Conservation (phyloP, 768 basidiomycete species). For the Solioccasus polychromus region DNA sequence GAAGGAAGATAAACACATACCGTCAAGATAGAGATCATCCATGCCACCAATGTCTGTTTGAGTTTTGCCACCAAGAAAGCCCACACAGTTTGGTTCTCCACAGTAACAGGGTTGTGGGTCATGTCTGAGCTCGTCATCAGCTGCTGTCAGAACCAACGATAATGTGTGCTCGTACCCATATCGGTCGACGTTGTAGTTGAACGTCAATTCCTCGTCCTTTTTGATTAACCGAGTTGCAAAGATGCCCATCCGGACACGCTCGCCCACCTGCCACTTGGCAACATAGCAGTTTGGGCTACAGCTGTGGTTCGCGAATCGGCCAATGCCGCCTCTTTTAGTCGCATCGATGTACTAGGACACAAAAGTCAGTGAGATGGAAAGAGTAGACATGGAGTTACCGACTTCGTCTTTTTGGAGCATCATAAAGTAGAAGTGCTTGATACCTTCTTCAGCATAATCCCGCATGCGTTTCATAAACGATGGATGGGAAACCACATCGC, state of each 20-base stretch:
- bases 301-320: conserved; percentile 96
- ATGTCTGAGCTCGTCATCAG: conserved; percentile 50
- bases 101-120: conserved; percentile 95
- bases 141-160: background rate
- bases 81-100: conserved; percentile 92
- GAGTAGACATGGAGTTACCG: conserved; percentile 21
- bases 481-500: conserved; percentile 86
- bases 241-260: conserved; percentile 93
- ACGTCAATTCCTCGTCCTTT: conserved; percentile 88
- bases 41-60: conserved; percentile 94
- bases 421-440: conserved; percentile 99
- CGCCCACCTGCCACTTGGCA: conserved; percentile 94
- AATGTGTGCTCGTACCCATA: conserved; percentile 70
- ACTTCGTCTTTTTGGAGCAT: conserved; percentile 98
- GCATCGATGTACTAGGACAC: conserved; percentile 86
- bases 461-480: conserved; percentile 94
- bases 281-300: conserved; percentile 98
- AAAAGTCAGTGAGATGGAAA: background rate
- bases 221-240: conserved; percentile 83
- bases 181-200: conserved; percentile 99
- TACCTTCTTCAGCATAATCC: conserved; percentile 89
- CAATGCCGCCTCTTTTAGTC: conserved; percentile 94
- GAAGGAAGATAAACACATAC: conserved; percentile 35
- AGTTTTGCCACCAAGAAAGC: conserved; percentile 96
- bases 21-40: conserved; percentile 93